Conservation (phyloP, 2,329 filamentous ascomycete species). For the Aspergillus pseudotamarii region DNA sequence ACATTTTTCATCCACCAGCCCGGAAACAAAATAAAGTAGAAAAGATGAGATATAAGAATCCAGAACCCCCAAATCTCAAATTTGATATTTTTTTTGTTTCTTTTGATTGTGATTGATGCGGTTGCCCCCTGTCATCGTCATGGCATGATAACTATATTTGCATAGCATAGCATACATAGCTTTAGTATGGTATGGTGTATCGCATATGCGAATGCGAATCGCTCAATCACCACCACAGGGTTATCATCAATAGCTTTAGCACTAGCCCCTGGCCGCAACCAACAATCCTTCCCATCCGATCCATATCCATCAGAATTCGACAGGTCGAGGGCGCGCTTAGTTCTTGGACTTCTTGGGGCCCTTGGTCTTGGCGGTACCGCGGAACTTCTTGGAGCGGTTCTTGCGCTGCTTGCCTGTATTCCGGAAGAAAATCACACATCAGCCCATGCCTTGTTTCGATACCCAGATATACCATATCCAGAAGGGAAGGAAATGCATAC, state of each 20-base stretch:
- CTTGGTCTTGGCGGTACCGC: slow-evolving; percentile 98
- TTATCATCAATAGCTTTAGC: slow-evolving; percentile 27
- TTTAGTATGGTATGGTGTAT: slow-evolving; percentile 5
- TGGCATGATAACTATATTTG: slow-evolving; percentile 13
- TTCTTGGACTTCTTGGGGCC: slow-evolving; percentile 90
- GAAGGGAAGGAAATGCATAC: slow-evolving; percentile 64
- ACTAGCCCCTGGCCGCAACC: slow-evolving; percentile 22
- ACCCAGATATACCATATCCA: not conserved
- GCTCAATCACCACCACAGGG: slow-evolving; percentile 14
- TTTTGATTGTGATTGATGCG: slow-evolving; percentile 7
- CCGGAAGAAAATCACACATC: not conserved
- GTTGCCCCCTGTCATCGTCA: slow-evolving; percentile 14
- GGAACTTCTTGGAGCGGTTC: slow-evolving; percentile 99
- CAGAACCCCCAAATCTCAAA: slow-evolving; percentile 8
- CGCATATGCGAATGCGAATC: slow-evolving; percentile 2
- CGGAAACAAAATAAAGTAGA: slow-evolving; percentile 4
- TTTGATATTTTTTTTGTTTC: slow-evolving; percentile 10
- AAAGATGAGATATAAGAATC: slow-evolving; percentile 9
- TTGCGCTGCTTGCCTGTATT: slow-evolving; percentile 97
- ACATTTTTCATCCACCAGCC: slow-evolving; percentile 6
- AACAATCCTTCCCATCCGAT: slow-evolving; percentile 17
- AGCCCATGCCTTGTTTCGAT: not conserved
- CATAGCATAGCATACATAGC: slow-evolving; percentile 12
- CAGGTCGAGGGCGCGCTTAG: slow-evolving; percentile 56
- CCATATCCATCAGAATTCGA: slow-evolving; percentile 25